Conservation (phyloP, 2,329 filamentous ascomycete species). For the Periconia digitata region DNA sequence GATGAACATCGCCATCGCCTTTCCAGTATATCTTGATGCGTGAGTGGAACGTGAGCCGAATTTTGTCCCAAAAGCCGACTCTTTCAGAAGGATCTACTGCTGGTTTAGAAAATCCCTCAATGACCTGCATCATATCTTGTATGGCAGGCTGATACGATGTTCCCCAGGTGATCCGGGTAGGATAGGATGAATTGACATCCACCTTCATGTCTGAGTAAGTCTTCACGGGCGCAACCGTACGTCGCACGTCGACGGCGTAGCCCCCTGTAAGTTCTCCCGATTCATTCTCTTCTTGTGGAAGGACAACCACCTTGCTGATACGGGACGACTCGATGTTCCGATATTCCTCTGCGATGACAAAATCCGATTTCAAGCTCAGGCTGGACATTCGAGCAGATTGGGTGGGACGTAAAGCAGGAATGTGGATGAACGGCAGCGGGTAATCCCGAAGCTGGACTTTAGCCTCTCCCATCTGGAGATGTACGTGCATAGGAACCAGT, state of each 20-base stretch:
- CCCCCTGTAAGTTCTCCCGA: conserved; percentile 63
- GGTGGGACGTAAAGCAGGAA: conserved; percentile 76
- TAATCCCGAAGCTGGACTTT: conserved; percentile 89
- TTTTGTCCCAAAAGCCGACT: conserved; percentile 99
- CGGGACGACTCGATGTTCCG: conserved; percentile 78
- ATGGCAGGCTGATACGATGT: conserved; percentile 97
- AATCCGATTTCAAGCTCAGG: conserved; percentile 82
- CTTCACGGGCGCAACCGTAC: conserved; percentile 93
- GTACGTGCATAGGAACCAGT: conserved; percentile 84
- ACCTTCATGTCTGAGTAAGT: conserved; percentile 91
- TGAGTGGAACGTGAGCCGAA: conserved; percentile 90
- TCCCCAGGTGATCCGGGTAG: conserved; percentile 94
- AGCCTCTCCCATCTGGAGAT: conserved; percentile 87
- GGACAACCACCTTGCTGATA: conserved; percentile 78
- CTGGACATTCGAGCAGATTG: conserved; percentile 81
- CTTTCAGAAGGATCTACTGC: conserved; percentile 90
- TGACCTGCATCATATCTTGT: conserved; percentile 99
- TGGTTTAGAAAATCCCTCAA: conserved; percentile 96
- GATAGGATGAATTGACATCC: conserved; percentile 88
- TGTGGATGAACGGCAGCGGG: conserved; percentile 85
- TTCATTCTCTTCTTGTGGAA: conserved; percentile 65
- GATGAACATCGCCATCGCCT: conserved; percentile 91
- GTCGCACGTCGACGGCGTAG: conserved; percentile 82
- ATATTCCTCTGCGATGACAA: conserved; percentile 94
- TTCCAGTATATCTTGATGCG: conserved; percentile 88